Conservation (phyloP, 1,284 basidiomycete genomes). For the Papiliotrema flavescens region DNA sequence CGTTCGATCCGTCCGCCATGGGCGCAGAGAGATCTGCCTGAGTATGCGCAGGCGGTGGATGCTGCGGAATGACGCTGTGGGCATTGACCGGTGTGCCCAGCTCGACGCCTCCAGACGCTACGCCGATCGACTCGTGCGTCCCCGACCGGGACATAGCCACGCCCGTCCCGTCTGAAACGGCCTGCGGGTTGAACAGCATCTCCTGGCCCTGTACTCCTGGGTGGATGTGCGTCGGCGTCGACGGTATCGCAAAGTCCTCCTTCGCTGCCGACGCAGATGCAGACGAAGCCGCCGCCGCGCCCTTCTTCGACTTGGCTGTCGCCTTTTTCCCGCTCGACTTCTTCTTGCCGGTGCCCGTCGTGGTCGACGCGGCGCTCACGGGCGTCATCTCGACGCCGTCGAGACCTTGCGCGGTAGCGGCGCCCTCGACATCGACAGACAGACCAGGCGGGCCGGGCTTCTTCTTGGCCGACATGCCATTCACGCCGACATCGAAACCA, state of each 20-base stretch:
- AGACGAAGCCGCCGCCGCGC: no score
- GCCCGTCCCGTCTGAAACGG: neutral
- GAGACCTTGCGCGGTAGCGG: neutral
- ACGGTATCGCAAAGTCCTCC: neutral
- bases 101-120: neutral
- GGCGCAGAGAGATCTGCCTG: no score
- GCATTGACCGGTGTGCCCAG: neutral
- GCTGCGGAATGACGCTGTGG: no score
- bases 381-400: neutral
- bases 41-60: no score
- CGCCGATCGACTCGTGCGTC: neutral
- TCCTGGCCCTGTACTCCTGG: neutral
- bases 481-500: neutral
- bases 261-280: neutral
- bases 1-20: no score
- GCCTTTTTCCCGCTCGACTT: neutral
- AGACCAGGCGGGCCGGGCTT: neutral
- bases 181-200: neutral
- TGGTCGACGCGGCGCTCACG: neutral
- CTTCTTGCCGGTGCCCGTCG: neutral
- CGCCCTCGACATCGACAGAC: conserved; percentile 1
- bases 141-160: neutral
- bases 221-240: neutral
- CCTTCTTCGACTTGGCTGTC: neutral
- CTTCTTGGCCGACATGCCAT: neutral